Percentiles rank a stretch among this genome's conserved stretches.
phyloP scores from a whole-genome alignment of 2,329 filamentous ascomycete species.

The Metarhizium album region DNA sequence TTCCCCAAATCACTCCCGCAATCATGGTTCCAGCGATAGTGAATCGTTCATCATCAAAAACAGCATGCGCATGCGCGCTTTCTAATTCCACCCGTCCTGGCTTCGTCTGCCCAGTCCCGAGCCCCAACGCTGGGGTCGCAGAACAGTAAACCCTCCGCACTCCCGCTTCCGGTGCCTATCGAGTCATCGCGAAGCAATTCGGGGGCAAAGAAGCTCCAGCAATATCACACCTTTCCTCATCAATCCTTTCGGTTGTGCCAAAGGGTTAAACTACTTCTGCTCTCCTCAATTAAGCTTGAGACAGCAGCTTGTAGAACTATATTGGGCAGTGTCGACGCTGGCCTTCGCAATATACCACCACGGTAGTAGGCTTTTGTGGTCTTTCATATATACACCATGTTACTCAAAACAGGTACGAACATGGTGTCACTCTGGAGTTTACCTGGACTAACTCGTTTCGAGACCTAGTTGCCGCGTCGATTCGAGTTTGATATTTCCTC shows the following conservation, averaged over 20 bases:
- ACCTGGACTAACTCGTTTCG: not conserved
- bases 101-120: constrained; percentile 1
- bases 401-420: constrained; percentile 1
- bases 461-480: not conserved
- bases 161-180: constrained; percentile 15
- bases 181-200: constrained; percentile 13
- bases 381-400: not conserved
- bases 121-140: constrained; percentile 42
- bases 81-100: not conserved
- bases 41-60: not conserved
- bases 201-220: constrained; percentile 10
- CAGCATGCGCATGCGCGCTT: not conserved
- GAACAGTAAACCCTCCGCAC: constrained; percentile 25
- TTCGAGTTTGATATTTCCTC: not conserved
- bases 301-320: not conserved
- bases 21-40: constrained; percentile 1
- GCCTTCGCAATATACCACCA: not conserved
- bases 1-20: not conserved
- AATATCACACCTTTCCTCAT: not conserved
- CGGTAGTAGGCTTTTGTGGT: not conserved
- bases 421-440: not conserved
- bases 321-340: not conserved
- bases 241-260: not conserved
- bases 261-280: not conserved
- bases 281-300: not conserved